Evolutionary conservation across 441 rosid species (phyloP).

Genomic region (Hura crepitans): DNA sequence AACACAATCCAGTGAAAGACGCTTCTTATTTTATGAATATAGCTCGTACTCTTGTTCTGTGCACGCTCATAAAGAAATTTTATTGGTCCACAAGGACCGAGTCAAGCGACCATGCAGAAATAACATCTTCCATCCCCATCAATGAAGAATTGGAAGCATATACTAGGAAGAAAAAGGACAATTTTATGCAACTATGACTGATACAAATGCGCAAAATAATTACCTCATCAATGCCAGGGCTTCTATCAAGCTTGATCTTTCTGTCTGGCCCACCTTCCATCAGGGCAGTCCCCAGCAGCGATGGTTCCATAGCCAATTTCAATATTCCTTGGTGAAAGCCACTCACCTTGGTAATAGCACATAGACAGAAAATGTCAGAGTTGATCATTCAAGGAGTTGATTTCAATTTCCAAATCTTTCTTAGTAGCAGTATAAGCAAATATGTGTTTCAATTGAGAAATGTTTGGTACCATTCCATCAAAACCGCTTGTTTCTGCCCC

Average conservation of each 20-base stretch:
- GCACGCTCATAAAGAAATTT: not conserved
- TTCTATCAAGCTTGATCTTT: slow-evolving; percentile 80
- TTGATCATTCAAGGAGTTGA: slow-evolving; percentile 4
- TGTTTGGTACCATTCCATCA: slow-evolving; percentile 75
- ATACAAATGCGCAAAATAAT: slow-evolving; percentile 1
- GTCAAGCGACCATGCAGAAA: not conserved
- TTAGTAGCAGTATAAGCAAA: slow-evolving; percentile 3
- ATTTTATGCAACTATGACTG: not conserved
- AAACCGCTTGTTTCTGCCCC: slow-evolving; percentile 95
- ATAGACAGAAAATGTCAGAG: slow-evolving; percentile 16
- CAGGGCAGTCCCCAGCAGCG: slow-evolving; percentile 75
- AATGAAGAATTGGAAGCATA: not conserved
- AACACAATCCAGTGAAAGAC: not conserved
- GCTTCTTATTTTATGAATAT: not conserved
- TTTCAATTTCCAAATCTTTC: not conserved
- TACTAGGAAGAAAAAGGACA: not conserved
- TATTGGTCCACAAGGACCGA: not conserved
- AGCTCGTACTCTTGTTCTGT: not conserved
- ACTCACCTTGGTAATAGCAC: slow-evolving; percentile 45
- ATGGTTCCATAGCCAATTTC: slow-evolving; percentile 97
- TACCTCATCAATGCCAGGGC: slow-evolving; percentile 92
- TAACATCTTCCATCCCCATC: slow-evolving; percentile 4
- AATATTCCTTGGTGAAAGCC: slow-evolving; percentile 92
- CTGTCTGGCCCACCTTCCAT: slow-evolving; percentile 94
- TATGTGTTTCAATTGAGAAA: slow-evolving; percentile 16